Evolutionary conservation across 768 basidiomycete species (phyloP).

Genomic region (Serendipita sp.): DNA sequence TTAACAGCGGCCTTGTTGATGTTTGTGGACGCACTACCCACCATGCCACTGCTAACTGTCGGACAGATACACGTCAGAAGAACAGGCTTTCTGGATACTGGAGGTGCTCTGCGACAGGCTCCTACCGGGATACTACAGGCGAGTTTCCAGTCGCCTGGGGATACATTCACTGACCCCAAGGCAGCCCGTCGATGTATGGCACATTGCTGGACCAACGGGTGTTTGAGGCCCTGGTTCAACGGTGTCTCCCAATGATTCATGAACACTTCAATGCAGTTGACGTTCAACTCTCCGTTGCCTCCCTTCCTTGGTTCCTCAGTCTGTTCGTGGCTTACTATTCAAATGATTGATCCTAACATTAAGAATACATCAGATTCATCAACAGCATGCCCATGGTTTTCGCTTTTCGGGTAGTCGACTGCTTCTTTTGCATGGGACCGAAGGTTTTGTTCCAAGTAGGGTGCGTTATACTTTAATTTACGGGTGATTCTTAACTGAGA

Average conservation of each 20-base stretch:
- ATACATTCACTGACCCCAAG: not conserved
- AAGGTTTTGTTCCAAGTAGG: slow-evolving; percentile 98
- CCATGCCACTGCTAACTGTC: not conserved
- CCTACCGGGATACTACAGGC: slow-evolving; percentile 96
- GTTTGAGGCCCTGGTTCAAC: slow-evolving; percentile 82
- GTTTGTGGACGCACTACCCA: slow-evolving; percentile 25
- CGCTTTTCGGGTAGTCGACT: slow-evolving; percentile 93
- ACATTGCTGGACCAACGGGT: slow-evolving; percentile 97
- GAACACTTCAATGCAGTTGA: slow-evolving; percentile 84
- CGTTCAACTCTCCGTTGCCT: slow-evolving; percentile 92
- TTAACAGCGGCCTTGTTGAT: slow-evolving; percentile 89
- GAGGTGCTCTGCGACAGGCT: slow-evolving; percentile 89
- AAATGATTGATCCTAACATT: slow-evolving; percentile 14
- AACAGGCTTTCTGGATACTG: slow-evolving; percentile 94
- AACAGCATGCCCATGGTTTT: slow-evolving; percentile 97
- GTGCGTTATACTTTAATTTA: slow-evolving; percentile 28
- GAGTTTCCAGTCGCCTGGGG: not conserved
- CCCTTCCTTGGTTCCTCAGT: slow-evolving; percentile 95
- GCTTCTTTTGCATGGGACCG: slow-evolving; percentile 97
- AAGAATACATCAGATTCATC: slow-evolving; percentile 40
- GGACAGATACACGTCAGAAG: slow-evolving; percentile 94
- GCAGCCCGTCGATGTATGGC: slow-evolving; percentile 93
- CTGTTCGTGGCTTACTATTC: slow-evolving; percentile 38
- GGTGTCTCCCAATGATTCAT: slow-evolving; percentile 81
- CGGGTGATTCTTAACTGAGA: slow-evolving; percentile 12